Evolutionary conservation across 768 basidiomycete genomes (phyloP).

Genomic region (Crucibulum laeve): DNA sequence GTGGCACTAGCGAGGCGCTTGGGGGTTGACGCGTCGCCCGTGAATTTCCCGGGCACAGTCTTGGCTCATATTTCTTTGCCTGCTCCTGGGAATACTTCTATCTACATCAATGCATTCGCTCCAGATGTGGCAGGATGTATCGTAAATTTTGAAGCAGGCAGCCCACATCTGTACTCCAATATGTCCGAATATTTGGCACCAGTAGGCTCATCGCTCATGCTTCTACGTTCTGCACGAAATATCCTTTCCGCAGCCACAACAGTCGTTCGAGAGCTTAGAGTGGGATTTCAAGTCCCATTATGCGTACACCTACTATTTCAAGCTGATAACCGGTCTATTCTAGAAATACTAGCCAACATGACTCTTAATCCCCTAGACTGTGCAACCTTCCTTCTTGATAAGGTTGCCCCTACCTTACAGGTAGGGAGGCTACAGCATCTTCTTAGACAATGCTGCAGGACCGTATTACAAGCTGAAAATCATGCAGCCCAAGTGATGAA

Average conservation of each 20-base stretch:
- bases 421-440: slow-evolving; percentile 14
- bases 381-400: slow-evolving; percentile 33
- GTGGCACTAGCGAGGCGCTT: slow-evolving; percentile 47
- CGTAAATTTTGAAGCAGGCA: slow-evolving; percentile 14
- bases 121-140: slow-evolving; percentile 25
- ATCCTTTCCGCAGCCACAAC: slow-evolving; percentile 15
- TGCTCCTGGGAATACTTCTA: slow-evolving; percentile 35
- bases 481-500: slow-evolving; percentile 17
- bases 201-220: slow-evolving; percentile 9
- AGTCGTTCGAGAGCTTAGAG: not conserved
- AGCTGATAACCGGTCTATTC: slow-evolving; percentile 24
- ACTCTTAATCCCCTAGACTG: slow-evolving; percentile 37
- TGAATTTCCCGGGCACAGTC: slow-evolving; percentile 54
- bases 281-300: slow-evolving; percentile 17
- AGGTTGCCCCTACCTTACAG: slow-evolving; percentile 27
- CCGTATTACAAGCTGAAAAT: slow-evolving; percentile 24
- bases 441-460: slow-evolving; percentile 26
- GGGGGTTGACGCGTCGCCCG: slow-evolving; percentile 45
- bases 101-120: slow-evolving; percentile 40
- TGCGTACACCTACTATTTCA: slow-evolving; percentile 33
- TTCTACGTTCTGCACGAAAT: slow-evolving; percentile 16
- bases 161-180: slow-evolving; percentile 4
- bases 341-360: slow-evolving; percentile 25
- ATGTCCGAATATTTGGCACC: slow-evolving; percentile 8
- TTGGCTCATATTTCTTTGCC: slow-evolving; percentile 43